Conservation (phyloP, 352 stramenopile species). For the Globisporangium apiculatum region DNA sequence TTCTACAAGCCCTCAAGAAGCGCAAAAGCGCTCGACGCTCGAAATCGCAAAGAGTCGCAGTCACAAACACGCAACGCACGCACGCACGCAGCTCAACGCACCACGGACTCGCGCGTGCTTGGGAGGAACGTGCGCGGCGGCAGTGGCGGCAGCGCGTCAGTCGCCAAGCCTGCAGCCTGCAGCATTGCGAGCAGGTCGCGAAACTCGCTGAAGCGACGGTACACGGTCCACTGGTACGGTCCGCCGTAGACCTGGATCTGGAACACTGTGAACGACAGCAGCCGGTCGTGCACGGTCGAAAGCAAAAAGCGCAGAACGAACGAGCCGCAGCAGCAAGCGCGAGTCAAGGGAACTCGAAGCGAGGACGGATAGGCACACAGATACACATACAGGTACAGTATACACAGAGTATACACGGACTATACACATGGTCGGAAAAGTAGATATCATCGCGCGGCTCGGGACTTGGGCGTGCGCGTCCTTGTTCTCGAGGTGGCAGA, state of each 20-base stretch:
- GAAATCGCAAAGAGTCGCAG: neutral
- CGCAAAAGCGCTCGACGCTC: neutral
- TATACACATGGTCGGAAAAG: neutral
- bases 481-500: constrained; percentile 85
- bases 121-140: constrained; percentile 67
- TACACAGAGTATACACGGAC: neutral
- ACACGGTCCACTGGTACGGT: constrained; percentile 82
- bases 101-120: constrained; percentile 55
- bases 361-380: neutral
- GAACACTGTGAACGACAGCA: constrained; percentile 81
- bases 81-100: constrained; percentile 10
- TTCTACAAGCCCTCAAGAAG: too few species aligned
- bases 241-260: constrained; percentile 79
- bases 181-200: constrained; percentile 45
- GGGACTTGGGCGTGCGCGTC: constrained; percentile 79
- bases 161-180: constrained; percentile 31
- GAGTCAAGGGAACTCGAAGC: constrained; percentile 10
- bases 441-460: constrained; percentile 40
- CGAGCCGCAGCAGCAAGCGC: neutral
- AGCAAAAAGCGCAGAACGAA: constrained; percentile 3
- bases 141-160: constrained; percentile 55
- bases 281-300: constrained; percentile 27
- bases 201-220: constrained; percentile 83
- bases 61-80: neutral
- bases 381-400: neutral